phyloP scores from a whole-genome alignment of 2,329 filamentous ascomycete species.

The Arthrocladium fulminans region DNA sequence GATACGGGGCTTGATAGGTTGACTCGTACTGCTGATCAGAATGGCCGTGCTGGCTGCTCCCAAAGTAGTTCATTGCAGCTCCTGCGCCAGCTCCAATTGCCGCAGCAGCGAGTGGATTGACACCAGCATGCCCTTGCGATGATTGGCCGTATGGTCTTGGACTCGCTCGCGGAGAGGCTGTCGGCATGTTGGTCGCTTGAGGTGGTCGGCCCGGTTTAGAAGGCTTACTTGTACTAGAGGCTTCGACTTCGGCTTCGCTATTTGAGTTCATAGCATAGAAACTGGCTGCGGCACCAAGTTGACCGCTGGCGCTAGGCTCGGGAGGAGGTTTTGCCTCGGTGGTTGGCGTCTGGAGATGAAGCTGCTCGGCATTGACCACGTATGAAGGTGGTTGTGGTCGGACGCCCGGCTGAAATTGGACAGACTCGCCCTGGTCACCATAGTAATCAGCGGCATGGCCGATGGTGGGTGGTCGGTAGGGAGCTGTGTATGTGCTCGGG shows the following conservation, averaged over 20 bases:
- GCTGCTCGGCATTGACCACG: conserved; percentile 44
- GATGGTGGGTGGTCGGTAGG: conserved; percentile 35
- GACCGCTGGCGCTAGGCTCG: conserved; percentile 48
- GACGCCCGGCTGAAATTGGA: conserved; percentile 51
- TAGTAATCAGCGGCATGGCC: conserved; percentile 56
- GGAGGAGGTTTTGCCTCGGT: conserved; percentile 43
- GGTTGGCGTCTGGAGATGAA: conserved; percentile 48
- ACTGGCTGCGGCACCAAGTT: conserved; percentile 47
- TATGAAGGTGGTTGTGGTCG: conserved; percentile 45
- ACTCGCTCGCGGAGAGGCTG: conserved; percentile 24
- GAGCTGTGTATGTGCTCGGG: conserved; percentile 36
- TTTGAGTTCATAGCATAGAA: conserved; percentile 39
- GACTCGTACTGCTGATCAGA: neutral
- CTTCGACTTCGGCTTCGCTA: conserved; percentile 17
- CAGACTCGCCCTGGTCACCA: conserved; percentile 53
- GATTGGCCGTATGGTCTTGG: conserved; percentile 8
- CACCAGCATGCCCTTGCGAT: neutral
- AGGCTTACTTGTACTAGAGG: conserved; percentile 21
- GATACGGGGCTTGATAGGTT: neutral
- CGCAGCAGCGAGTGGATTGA: conserved; percentile 1
- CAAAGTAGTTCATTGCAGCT: conserved; percentile 15
- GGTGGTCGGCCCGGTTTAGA: conserved; percentile 27
- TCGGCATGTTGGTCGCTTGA: conserved; percentile 11
- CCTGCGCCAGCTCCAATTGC: conserved; percentile 10
- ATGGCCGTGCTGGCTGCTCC: neutral